Conservation (phyloP, 495 filamentous ascomycete genomes). For the Aspergillus nidulans region DNA sequence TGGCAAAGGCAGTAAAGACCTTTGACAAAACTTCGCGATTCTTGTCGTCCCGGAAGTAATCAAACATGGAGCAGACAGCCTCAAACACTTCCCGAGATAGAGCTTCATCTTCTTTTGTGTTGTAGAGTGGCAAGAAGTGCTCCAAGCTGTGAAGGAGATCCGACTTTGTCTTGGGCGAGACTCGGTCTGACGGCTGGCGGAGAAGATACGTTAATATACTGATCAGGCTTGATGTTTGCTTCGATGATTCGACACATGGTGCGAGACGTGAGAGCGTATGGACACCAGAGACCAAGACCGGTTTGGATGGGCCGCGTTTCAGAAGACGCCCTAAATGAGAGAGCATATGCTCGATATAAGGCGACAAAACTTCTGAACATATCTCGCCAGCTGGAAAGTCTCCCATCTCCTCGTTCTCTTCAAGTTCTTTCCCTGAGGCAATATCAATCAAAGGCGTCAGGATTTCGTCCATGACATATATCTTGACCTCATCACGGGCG, state of each 20-base stretch:
- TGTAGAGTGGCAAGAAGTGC: constrained; percentile 64
- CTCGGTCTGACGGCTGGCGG: constrained; percentile 72
- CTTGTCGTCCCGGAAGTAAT: constrained; percentile 75
- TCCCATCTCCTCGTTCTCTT: constrained; percentile 49
- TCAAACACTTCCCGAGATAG: constrained; percentile 50
- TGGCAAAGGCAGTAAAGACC: constrained; percentile 65
- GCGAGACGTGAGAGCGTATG: constrained; percentile 69
- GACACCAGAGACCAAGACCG: constrained; percentile 75
- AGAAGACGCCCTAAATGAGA: constrained; percentile 64
- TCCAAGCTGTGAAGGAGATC: constrained; percentile 69
- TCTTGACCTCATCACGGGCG: constrained; percentile 82
- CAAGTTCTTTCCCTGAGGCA: constrained; percentile 42
- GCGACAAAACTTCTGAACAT: constrained; percentile 57
- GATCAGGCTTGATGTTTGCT: constrained; percentile 66
- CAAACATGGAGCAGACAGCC: constrained; percentile 71
- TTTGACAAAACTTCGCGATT: constrained; percentile 67
- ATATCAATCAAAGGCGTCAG: constrained; percentile 57
- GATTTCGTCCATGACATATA: constrained; percentile 71
- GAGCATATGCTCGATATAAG: constrained; percentile 65
- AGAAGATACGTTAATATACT: constrained; percentile 76
- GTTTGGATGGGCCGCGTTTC: constrained; percentile 63
- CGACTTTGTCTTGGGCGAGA: constrained; percentile 79
- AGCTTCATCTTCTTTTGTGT: constrained; percentile 43
- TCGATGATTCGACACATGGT: constrained; percentile 64
- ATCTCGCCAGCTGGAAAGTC: constrained; percentile 47